Evolutionary conservation across 352 stramenopile species (phyloP), one percentile per base, ranked within the genome.

Genomic region (Phytophthora pisi): DNA sequence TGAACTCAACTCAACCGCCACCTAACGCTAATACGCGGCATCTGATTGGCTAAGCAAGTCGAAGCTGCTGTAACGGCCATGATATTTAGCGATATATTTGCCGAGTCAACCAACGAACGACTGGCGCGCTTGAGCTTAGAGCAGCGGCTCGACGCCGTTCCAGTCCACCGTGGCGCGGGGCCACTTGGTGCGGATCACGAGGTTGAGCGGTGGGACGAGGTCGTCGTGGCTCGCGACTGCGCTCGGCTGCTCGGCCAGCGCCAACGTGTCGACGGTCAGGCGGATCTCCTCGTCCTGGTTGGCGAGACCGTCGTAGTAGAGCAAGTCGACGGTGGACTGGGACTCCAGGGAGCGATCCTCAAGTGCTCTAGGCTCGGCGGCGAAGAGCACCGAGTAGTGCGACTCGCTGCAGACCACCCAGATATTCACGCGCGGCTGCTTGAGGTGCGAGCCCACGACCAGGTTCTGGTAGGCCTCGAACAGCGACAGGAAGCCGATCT

Each of bases 331-430:
- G 11, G 31, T 61, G 1, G 51, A 31, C 46, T 57, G 70, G 2
- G 77, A 65, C 50, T 79, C 75, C 1, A 88, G 56, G n/a, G 77
- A 57, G 13, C 38, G 55, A 42, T 88, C 60, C 51, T 79, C 56
- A 28, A 78, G 26, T 30, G 51, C 13, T 6, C 13, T 15, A 24
- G 60, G 61, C 13, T 82, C 71, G 0, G 71, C 71, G 0, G 75
- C 73, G 51, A 97, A 97, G 16, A 98, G 64, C 38, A 97, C 88
- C 24, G 91, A 96, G 78, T 97, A 98, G 74, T 98, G 93, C 31
- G 89, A 97, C 72, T 98, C 91, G 47, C 88, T 97, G 70, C 92
- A 97, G 26, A 98, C 79, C 9, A 98, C 92, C 89, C 88, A 98
- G 28, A 98, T 72, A 56, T 92, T 93, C 40, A 81, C 75, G 18